Percentiles rank a stretch among this genome's conserved stretches.
Conservation (phyloP, 108 stramenopile genomes). For the Skeletonema grethae region DNA sequence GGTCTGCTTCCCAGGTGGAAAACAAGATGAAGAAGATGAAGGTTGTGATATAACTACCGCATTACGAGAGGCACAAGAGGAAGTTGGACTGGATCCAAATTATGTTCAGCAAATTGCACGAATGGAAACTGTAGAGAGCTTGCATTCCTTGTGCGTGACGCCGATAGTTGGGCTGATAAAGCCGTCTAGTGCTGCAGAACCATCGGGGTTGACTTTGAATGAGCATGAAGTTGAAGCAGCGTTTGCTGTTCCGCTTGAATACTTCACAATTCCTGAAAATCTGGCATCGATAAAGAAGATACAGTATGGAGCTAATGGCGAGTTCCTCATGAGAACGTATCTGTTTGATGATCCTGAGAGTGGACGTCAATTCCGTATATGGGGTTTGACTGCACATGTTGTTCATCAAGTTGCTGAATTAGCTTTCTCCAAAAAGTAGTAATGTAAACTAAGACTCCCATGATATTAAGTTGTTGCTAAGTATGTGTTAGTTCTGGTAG, state of each 20-base stretch:
- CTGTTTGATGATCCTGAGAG: constrained; percentile 23
- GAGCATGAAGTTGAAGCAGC: constrained; percentile 65
- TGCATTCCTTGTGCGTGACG: constrained; percentile 61
- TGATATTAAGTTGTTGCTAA: background rate
- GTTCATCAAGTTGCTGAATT: constrained; percentile 55
- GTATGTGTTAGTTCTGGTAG: background rate
- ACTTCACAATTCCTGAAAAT: constrained; percentile 46
- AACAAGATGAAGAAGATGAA: constrained; percentile 60
- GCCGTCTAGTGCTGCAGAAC: constrained; percentile 35
- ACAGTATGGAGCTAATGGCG: constrained; percentile 37
- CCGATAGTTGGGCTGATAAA: constrained; percentile 57
- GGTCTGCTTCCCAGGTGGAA: constrained; percentile 77
- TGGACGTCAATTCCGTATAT: constrained; percentile 49
- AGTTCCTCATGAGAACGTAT: constrained; percentile 63
- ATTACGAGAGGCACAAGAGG: constrained; percentile 67
- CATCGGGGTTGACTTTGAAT: constrained; percentile 43
- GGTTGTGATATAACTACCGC: constrained; percentile 65
- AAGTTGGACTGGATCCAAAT: constrained; percentile 59
- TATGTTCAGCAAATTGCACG: constrained; percentile 43
- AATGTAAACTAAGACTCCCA: background rate
- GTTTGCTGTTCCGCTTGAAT: constrained; percentile 63
- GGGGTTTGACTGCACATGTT: constrained; percentile 75
- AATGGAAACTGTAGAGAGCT: constrained; percentile 54
- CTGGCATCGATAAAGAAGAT: constrained; percentile 15
- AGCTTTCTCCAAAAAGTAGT: constrained; percentile 8